Evolutionary conservation across 768 basidiomycete species (phyloP), one percentile per base, ranked within the genome.

Genomic region (Trametes punicea): DNA sequence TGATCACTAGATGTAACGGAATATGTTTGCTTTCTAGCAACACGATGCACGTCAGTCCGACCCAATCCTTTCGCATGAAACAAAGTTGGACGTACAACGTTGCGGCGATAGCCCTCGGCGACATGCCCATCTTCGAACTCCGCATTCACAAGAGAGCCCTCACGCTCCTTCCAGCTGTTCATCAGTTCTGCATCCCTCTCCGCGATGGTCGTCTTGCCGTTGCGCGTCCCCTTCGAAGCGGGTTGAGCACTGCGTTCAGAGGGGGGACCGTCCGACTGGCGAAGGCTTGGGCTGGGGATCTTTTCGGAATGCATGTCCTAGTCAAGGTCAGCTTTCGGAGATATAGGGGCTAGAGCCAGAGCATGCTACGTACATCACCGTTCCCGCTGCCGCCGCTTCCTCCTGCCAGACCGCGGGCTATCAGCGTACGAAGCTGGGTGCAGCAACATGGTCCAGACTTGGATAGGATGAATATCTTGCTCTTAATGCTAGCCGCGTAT

Each of bases 21-120:
- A 62, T 9, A 64, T 62, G 47, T 64, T 60, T 9, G 61, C 61
- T 58, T 64, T 62, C 64, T 62, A 31, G 6, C 10, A 15, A 13
- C 15, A 26, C 46, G 18, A 25, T 4, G 15, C 5, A 26, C 21
- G 23, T 10, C 18, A 18, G 36, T 15, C 10, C 26, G 21, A 4
- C n/a, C n/a, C n/a, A n/a, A n/a, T n/a, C n/a, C n/a, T n/a, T n/a
- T n/a, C n/a, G n/a, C n/a, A n/a, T n/a, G n/a, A n/a, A n/a, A n/a
- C n/a, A n/a, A n/a, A n/a, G n/a, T n/a, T n/a, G n/a, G 8, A 52
- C 57, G 15, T 44, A 64, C 61, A 51, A 64, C 63, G 20, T 62
- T 54, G 13, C 59, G 51, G 6, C 60, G 56, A 23, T 61, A 59
- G 1, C 62, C 60, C n/a, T 55, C 55, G 13, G 62, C 63, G 23